Percentiles rank a stretch among this genome's conserved stretches.
Evolutionary conservation across 495 filamentous ascomycete genomes (phyloP).

Genomic region (Rhypophila decipiens): DNA sequence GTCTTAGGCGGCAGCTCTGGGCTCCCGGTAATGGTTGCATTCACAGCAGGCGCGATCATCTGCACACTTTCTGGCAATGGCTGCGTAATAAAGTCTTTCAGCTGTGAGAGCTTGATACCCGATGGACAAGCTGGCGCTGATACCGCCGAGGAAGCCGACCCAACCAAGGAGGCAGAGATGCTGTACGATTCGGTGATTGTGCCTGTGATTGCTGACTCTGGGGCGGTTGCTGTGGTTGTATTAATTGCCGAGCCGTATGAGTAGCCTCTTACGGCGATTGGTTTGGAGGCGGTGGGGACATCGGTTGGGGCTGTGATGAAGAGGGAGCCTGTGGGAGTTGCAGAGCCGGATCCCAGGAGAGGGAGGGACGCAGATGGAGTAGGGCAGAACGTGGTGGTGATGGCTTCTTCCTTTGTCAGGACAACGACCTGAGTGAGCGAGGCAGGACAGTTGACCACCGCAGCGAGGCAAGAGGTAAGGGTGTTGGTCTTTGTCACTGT

Average conservation of each 20-base stretch:
- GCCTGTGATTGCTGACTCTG: neutral
- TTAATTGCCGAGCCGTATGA: neutral
- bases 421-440: constrained; percentile 20
- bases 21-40: neutral
- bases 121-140: neutral
- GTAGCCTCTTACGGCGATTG: neutral
- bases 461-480: constrained; percentile 17
- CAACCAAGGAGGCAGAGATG: neutral
- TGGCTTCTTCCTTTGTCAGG: constrained; percentile 5
- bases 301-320: too few species aligned
- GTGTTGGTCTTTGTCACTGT: constrained; percentile 11
- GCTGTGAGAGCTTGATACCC: neutral
- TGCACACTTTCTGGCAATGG: neutral
- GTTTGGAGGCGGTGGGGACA: neutral
- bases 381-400: constrained; percentile 13
- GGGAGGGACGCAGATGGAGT: neutral
- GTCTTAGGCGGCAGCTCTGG: neutral
- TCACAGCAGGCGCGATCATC: neutral
- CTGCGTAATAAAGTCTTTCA: neutral
- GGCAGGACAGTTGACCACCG: constrained; percentile 17
- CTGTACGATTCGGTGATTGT: neutral
- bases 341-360: too few species aligned
- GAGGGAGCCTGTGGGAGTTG: too few species aligned
- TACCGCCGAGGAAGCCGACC: neutral
- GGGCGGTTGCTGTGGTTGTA: neutral